Conservation (phyloP, 352 stramenopile genomes). For the Pythium rishiriense region DNA sequence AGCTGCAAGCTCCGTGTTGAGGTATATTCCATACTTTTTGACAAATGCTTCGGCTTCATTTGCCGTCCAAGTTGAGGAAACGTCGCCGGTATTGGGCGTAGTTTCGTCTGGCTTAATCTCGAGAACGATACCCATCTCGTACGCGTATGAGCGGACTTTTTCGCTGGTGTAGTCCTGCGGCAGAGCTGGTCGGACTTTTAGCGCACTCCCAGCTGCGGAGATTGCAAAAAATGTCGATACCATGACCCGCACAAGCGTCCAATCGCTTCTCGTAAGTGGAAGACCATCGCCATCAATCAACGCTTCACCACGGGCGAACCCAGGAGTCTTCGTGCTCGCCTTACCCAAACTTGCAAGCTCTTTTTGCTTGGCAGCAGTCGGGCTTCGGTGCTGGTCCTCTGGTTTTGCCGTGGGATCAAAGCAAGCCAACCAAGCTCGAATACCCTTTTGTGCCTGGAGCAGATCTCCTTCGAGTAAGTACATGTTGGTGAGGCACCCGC, state of each 20-base stretch:
- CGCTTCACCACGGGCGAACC: slow-evolving; percentile 68
- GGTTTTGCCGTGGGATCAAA: slow-evolving; percentile 73
- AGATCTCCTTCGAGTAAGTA: slow-evolving; percentile 77
- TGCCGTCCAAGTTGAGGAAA: slow-evolving; percentile 31
- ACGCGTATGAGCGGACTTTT: slow-evolving; percentile 45
- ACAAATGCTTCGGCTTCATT: slow-evolving; percentile 72
- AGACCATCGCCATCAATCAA: slow-evolving; percentile 77
- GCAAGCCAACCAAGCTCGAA: slow-evolving; percentile 66
- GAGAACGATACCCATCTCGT: slow-evolving; percentile 56
- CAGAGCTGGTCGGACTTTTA: slow-evolving; percentile 48
- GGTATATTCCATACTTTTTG: slow-evolving; percentile 80
- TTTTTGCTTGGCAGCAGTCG: slow-evolving; percentile 29
- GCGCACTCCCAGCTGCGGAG: slow-evolving; percentile 45
- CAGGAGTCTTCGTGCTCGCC: slow-evolving; percentile 18
- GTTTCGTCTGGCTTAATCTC: slow-evolving; percentile 3
- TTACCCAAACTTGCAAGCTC: slow-evolving; percentile 14
- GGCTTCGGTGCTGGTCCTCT: slow-evolving; percentile 33
- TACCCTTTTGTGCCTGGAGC: slow-evolving; percentile 44
- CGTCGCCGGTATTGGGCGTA: background rate
- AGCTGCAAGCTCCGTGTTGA: slow-evolving; percentile 80
- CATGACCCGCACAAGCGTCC: slow-evolving; percentile 78
- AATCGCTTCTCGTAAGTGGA: slow-evolving; percentile 78
- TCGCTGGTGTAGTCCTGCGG: slow-evolving; percentile 26
- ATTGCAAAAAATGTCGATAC: slow-evolving; percentile 82
- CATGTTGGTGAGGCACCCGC: slow-evolving; percentile 71